Base-by-base conservation (phyloP, 192 early-diverging fungal species). In the Phlyctochytrium planicorne region DNA sequence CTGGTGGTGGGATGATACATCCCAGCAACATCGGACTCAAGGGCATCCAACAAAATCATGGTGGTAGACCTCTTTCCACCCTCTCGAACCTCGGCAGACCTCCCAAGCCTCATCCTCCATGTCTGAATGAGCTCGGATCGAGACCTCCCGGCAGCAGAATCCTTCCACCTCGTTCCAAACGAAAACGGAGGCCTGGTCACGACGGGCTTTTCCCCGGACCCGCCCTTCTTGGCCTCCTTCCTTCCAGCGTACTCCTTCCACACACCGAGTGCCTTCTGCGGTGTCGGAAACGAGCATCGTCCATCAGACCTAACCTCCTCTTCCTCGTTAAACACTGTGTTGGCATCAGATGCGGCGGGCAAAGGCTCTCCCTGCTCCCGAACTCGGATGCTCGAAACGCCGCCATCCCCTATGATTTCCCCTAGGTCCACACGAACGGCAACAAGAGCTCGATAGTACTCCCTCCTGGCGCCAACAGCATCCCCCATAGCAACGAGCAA, bases 361-460 rank as follows among this genome's bases (percentile, higher is more conserved):
- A n/a, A n/a, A n/a, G n/a, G n/a, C n/a, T n/a, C n/a, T n/a, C n/a
- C n/a, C n/a, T n/a, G n/a, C n/a, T n/a, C n/a, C n/a, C n/a, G n/a
- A n/a, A n/a, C n/a, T n/a, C n/a, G n/a, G n/a, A n/a, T n/a, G n/a
- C n/a, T n/a, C n/a, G n/a, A n/a, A n/a, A n/a, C n/a, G n/a, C n/a
- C n/a, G n/a, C n/a, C n/a, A n/a, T n/a, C n/a, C n/a, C n/a, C n/a
- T n/a, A n/a, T n/a, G n/a, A n/a, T n/a, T n/a, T n/a, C 2, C 2
- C 27, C 23, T 3, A 82, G 24, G 62, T 82, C 79, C 4, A 82
- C 27, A 0, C 76, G 72, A 30, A 90, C 84, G 3, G 89, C 79
- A 37, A 90, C 88, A 40, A 94, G 77, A 30, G 90, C 91, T 65
- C 91, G 90, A 67, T 91, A 84, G 75, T 94, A 96, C 80, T 94